Evolutionary conservation across 805 yeast species (phyloP).

Genomic region (Candida germanica): DNA sequence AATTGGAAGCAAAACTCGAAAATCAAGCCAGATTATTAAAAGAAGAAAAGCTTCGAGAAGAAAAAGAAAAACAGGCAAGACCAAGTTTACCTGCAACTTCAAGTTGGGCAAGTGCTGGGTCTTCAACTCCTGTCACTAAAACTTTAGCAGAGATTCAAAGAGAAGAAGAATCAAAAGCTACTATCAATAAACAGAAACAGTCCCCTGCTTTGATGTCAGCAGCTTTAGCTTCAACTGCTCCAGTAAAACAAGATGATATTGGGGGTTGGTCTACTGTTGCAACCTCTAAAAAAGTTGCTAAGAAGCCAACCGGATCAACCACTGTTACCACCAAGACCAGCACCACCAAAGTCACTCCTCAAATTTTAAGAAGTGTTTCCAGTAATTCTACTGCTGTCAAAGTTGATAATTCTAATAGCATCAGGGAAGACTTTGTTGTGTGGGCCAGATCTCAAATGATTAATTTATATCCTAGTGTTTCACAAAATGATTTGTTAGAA

Average conservation of each 20-base stretch:
- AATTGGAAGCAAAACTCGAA: conserved; percentile 29
- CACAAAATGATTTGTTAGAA: conserved; percentile 72
- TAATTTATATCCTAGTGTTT: conserved; percentile 70
- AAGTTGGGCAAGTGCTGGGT: conserved; percentile 39
- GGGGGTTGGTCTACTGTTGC: conserved; percentile 44
- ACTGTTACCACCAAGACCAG: conserved; percentile 13
- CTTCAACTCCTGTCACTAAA: conserved; percentile 35
- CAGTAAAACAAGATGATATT: conserved; percentile 20
- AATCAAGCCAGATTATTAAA: conserved; percentile 19
- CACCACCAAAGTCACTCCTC: conserved; percentile 29
- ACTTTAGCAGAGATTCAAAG: conserved; percentile 58
- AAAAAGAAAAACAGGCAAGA: conserved; percentile 18
- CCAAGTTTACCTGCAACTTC: conserved; percentile 37
- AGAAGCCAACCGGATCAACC: conserved; percentile 17
- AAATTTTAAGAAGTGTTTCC: conserved; percentile 35
- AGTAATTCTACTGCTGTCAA: conserved; percentile 21
- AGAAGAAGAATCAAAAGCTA: conserved; percentile 50
- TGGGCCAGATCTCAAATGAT: conserved; percentile 73
- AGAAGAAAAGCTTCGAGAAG: conserved; percentile 12
- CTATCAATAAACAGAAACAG: conserved; percentile 8
- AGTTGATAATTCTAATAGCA: conserved; percentile 19
- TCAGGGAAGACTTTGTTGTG: conserved; percentile 56
- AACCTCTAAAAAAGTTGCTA: conserved; percentile 36
- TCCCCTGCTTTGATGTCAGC: conserved; percentile 7
- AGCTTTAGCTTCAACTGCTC: conserved; percentile 8